Conservation (phyloP, 352 stramenopile species). For the Globisporangium viniferum region DNA sequence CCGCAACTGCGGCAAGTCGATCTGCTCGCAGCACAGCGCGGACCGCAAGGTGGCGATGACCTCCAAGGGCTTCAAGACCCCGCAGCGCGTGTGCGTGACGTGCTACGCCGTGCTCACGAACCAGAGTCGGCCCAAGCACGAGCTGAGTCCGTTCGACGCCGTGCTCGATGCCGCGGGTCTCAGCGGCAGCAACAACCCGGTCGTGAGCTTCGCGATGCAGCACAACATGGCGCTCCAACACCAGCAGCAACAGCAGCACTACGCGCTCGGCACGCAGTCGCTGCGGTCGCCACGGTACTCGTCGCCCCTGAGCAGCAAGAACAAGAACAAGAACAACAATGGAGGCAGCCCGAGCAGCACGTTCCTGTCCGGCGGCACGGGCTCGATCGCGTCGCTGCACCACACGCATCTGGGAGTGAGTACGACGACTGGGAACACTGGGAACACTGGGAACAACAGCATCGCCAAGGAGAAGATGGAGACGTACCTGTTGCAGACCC, state of each 20-base stretch:
- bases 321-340: neutral
- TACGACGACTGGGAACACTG: neutral
- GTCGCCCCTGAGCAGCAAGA: neutral
- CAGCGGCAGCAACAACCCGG: slow-evolving; percentile 24
- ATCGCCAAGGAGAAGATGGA: slow-evolving; percentile 17
- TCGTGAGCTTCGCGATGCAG: slow-evolving; percentile 26
- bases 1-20: slow-evolving; percentile 80
- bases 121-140: slow-evolving; percentile 26
- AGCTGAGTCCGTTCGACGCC: slow-evolving; percentile 18
- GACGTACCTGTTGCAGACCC: slow-evolving; percentile 26
- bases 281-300: slow-evolving; percentile 12
- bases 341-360: slow-evolving; percentile 12
- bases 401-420: neutral
- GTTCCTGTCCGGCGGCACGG: slow-evolving; percentile 6
- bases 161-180: slow-evolving; percentile 27
- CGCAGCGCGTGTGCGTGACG: slow-evolving; percentile 74
- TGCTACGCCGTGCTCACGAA: slow-evolving; percentile 73
- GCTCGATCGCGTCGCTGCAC: slow-evolving; percentile 11
- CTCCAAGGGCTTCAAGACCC: slow-evolving; percentile 68
- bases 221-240: slow-evolving; percentile 19
- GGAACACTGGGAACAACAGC: neutral
- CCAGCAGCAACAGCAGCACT: slow-evolving; percentile 22
- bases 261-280: slow-evolving; percentile 10
- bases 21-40: slow-evolving; percentile 78
- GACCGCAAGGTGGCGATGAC: slow-evolving; percentile 77